Evolutionary conservation across 2,329 filamentous ascomycete genomes (phyloP).

Genomic region (Curvularia hawaiiensis): DNA sequence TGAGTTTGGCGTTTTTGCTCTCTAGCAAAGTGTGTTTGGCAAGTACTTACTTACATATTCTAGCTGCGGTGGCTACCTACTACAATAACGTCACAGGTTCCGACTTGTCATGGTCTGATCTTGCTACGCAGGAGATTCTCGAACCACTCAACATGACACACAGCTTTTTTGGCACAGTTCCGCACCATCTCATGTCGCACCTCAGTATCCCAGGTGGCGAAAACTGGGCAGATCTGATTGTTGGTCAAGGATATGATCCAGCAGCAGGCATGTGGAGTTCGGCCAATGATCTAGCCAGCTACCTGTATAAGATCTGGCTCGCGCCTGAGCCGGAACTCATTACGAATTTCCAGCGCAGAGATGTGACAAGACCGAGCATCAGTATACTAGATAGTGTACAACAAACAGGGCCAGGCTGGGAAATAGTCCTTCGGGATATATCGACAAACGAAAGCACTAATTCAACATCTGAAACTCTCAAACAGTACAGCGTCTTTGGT

Average conservation of each 20-base stretch:
- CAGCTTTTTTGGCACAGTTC: constrained; percentile 33
- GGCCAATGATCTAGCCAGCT: constrained; percentile 36
- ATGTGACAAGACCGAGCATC: constrained; percentile 29
- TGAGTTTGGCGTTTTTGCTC: background rate
- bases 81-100: constrained; percentile 28
- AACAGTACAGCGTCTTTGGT: constrained; percentile 36
- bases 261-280: constrained; percentile 43
- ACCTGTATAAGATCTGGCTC: constrained; percentile 35
- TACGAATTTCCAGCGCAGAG: constrained; percentile 31
- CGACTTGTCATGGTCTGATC: constrained; percentile 30
- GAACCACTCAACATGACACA: constrained; percentile 34
- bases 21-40: too few relatives aligned
- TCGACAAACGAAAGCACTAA: constrained; percentile 17
- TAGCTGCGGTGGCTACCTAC: constrained; percentile 31
- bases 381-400: constrained; percentile 34
- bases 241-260: constrained; percentile 39
- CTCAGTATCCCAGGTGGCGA: constrained; percentile 34
- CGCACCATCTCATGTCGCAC: constrained; percentile 21
- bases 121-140: constrained; percentile 28
- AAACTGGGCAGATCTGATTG: constrained; percentile 34
- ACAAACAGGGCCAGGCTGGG: constrained; percentile 38
- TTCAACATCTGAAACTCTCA: constrained; percentile 10
- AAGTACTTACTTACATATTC: constrained; percentile 4
- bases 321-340: constrained; percentile 29
- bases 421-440: constrained; percentile 29